Percentiles rank a stretch among this genome's conserved stretches.
These are phyloP conservation scores for Mycena capillaripes DNA, from an alignment of 768 basidiomycete genomes.

Conservation along the genomic window DNA sequence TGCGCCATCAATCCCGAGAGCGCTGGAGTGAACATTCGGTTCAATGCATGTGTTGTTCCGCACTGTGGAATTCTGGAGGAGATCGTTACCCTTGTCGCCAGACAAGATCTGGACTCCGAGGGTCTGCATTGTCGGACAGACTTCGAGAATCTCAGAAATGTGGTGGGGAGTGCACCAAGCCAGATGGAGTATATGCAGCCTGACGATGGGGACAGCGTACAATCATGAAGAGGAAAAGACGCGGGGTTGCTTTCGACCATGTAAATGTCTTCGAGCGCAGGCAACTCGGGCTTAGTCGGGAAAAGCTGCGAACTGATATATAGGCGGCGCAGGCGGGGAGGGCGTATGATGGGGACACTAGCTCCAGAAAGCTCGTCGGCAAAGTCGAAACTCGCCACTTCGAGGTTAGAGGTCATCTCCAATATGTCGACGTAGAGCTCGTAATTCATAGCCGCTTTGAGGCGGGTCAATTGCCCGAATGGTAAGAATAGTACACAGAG, in stretches of 20 bases:
- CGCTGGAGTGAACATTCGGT: not conserved
- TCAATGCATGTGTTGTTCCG: not conserved
- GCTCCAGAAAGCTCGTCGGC: not conserved
- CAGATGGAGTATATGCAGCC: not conserved
- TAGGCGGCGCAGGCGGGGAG: slow-evolving; percentile 12
- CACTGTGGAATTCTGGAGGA: not conserved
- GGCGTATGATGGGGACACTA: not conserved
- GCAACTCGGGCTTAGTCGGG: not conserved
- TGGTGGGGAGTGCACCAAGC: not conserved
- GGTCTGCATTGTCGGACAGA: not conserved
- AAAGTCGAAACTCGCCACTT: slow-evolving; percentile 9
- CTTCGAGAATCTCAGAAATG: not conserved
- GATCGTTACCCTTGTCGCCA: not conserved
- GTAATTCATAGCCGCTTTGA: not conserved
- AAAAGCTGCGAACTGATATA: not conserved
- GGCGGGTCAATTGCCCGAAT: slow-evolving; percentile 6
- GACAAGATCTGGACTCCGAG: slow-evolving; percentile 1
- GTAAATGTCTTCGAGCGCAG: slow-evolving; percentile 19
- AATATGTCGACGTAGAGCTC: not conserved
- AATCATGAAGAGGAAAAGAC: slow-evolving; percentile 1
- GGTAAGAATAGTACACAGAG: slow-evolving; percentile 10
- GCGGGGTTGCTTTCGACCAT: not conserved
- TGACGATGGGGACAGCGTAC: slow-evolving; percentile 5
- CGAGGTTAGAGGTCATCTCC: slow-evolving; percentile 3
- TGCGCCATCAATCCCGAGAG: not conserved